Base-by-base conservation (phyloP, 140 eudicot genomes). In the Bidens hawaiensis region DNA sequence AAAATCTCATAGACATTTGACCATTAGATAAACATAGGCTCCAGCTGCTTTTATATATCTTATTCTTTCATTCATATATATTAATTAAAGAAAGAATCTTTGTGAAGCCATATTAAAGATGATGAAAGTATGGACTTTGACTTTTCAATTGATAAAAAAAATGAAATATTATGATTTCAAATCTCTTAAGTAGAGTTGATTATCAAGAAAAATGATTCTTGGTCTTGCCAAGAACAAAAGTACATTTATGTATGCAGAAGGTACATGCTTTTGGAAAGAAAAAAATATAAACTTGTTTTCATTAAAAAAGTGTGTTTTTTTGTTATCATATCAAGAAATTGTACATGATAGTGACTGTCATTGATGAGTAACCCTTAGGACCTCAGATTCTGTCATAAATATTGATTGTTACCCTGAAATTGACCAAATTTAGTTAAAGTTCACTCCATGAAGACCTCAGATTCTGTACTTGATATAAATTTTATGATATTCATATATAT, bases 11-110 rank as follows among this genome's bases (percentile, higher is more conserved):
- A 41, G 31, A 18, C 72, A 64, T 46, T 65, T 64, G 66, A 17
- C 55, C 61, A 72, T 58, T 9, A 40, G 34, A 31, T 55, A 51
- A 13, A 46, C 55, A 57, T 40, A 28, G 41, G 16, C 18, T 59
- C 45, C 76, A 80, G 56, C 71, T 60, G 43, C 43, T 25, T 43
- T 16, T 38, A 53, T 41, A 30, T 74, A 49, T 71, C 72, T 42
- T 27, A 54, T 68, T 68, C 52, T n/a, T 61, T 71, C 78, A 13
- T 62, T 30, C 49, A 40, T 57, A 48, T 30, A 15, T 38, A 38
- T 34, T n/a, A n/a, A n/a, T n/a, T 2, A 4, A 13, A 53, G 19
- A 53, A 53, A 53, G 38, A 12, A 25, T 53, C 16, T 53, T 25
- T 15, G 8, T 33, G 28, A 58, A 58, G 26, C 19, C 30, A 26